Percentiles rank a stretch among this genome's conserved stretches.
These are phyloP conservation scores for Aspergillus kassunensis DNA, from an alignment of 495 filamentous ascomycete species.

Conservation along the genomic window DNA sequence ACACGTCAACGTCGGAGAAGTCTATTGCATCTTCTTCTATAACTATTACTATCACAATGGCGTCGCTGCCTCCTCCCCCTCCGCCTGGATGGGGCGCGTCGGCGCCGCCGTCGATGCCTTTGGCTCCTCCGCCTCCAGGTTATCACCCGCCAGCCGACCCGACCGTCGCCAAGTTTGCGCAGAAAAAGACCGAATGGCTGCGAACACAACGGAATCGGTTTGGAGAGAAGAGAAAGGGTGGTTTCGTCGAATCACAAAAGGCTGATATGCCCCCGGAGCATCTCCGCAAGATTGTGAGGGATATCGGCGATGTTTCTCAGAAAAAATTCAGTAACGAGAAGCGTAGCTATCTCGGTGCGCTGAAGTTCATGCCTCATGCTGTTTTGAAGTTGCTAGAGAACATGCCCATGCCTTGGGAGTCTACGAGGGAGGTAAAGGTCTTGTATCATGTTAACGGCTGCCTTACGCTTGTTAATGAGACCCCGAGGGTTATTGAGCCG, in stretches of 20 bases:
- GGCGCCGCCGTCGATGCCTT: conserved; percentile 68
- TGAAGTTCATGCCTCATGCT: conserved; percentile 99
- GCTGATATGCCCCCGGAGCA: conserved; percentile 99
- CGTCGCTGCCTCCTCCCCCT: conserved; percentile 69
- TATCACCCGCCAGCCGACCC: conserved; percentile 82
- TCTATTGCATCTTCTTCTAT: conserved; percentile 20
- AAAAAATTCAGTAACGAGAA: conserved; percentile 99
- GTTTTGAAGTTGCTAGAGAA: conserved; percentile 98
- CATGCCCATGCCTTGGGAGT: conserved; percentile 99
- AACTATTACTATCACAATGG: conserved; percentile 58
- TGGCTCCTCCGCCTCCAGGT: conserved; percentile 84
- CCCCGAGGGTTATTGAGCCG: conserved; percentile 93
- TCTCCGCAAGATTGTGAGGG: conserved; percentile 94
- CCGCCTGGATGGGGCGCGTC: conserved; percentile 70
- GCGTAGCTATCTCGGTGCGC: conserved; percentile 90
- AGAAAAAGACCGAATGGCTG: conserved; percentile 99
- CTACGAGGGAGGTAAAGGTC: conserved; percentile 90
- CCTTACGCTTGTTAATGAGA: conserved; percentile 95
- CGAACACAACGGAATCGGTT: conserved; percentile 89
- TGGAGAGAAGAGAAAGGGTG: conserved; percentile 92
- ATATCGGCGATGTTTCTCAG: conserved; percentile 98
- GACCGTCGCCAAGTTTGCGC: conserved; percentile 87
- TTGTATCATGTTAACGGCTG: conserved; percentile 98
- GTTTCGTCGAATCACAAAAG: conserved; percentile 97
- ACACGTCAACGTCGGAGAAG: conserved; percentile 27